These are phyloP conservation scores for Omphalea diandra DNA, from an alignment of 441 rosid genomes.

Conservation along the genomic window DNA sequence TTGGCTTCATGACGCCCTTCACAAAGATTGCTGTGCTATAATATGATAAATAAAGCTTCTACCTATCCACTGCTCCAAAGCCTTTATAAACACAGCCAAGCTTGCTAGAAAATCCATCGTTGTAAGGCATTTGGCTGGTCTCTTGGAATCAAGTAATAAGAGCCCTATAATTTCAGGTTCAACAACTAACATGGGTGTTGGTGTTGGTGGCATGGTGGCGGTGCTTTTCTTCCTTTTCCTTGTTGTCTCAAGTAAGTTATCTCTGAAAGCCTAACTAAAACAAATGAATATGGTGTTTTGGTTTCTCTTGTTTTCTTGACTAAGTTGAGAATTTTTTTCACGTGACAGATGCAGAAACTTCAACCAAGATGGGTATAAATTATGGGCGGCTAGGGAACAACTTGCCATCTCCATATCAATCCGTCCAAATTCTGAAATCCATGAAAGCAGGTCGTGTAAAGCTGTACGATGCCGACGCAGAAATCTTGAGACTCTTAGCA, in stretches of 20 bases:
- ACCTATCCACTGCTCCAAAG: constrained; percentile 6
- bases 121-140: not conserved
- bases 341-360: constrained; percentile 36
- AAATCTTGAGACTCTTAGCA: constrained; percentile 52
- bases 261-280: no score
- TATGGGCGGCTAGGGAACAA: constrained; percentile 73
- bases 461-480: constrained; percentile 65
- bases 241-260: constrained; percentile 31
- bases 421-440: constrained; percentile 52
- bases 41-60: constrained; percentile 12
- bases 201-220: not conserved
- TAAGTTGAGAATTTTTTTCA: no score
- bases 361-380: constrained; percentile 63
- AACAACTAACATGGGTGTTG: not conserved
- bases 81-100: constrained; percentile 25
- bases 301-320: not conserved
- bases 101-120: not conserved
- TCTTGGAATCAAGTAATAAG: not conserved
- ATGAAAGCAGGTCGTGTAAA: constrained; percentile 56
- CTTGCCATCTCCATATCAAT: constrained; percentile 56
- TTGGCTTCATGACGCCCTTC: constrained; percentile 11
- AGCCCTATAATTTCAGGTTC: constrained; percentile 1
- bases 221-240: constrained; percentile 19
- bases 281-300: not conserved
- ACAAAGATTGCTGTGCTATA: constrained; percentile 16